Conservation (phyloP, 306 rosid genomes). For the Cicer chorassanicum region DNA sequence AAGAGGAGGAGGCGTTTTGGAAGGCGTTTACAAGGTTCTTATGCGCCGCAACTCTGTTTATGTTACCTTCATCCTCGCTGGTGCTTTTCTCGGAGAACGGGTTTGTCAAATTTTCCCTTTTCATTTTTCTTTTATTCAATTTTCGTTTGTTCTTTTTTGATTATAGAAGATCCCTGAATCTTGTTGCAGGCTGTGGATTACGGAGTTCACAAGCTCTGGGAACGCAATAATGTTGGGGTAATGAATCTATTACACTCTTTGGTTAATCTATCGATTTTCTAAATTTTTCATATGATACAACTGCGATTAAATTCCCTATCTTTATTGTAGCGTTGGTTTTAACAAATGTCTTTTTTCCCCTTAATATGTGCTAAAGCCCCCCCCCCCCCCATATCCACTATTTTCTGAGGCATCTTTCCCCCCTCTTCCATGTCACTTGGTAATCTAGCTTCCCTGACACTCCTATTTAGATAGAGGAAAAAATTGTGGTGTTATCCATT, state of each 20-base stretch:
- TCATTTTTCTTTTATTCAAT: not conserved
- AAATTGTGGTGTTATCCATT: not conserved
- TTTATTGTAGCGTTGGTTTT: not conserved
- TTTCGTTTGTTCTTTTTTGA: not conserved
- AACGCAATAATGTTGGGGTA: slow-evolving; percentile 93
- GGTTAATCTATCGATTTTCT: slow-evolving; percentile 15
- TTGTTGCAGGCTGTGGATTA: slow-evolving; percentile 91
- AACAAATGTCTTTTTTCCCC: slow-evolving; percentile 21
- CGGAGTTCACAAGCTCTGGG: slow-evolving; percentile 95
- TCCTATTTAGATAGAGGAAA: not conserved
- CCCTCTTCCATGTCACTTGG: not conserved
- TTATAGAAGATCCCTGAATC: not conserved
- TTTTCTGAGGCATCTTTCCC: slow-evolving; percentile 15
- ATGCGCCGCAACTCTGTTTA: slow-evolving; percentile 94
- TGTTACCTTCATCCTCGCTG: slow-evolving; percentile 82
- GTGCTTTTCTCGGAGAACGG: slow-evolving; percentile 95
- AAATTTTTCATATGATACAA: not conserved
- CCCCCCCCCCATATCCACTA: not conserved
- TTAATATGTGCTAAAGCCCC: not conserved
- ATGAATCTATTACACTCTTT: slow-evolving; percentile 13
- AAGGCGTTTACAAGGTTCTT: slow-evolving; percentile 77
- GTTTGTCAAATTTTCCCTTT: slow-evolving; percentile 35
- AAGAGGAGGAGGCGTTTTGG: slow-evolving; percentile 74
- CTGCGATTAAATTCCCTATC: not conserved
- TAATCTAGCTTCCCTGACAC: not conserved